Evolutionary conservation across 169 alveolate genomes (phyloP).

Genomic region (Eimeria sp.): DNA sequence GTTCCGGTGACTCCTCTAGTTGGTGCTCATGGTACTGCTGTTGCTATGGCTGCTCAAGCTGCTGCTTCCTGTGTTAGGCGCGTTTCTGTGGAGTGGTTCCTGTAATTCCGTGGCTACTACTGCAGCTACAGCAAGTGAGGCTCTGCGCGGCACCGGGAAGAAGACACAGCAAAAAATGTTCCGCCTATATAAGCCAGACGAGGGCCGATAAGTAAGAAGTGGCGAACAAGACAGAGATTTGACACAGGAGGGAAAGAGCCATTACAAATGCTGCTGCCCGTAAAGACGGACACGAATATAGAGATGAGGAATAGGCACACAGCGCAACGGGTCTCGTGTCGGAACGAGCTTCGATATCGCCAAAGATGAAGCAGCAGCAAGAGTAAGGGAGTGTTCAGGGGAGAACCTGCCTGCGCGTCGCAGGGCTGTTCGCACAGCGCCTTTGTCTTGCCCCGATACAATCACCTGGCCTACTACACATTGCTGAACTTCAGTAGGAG

Average conservation of each 20-base stretch:
- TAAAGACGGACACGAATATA: not conserved
- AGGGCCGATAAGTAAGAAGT: not conserved
- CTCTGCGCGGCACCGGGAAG: not conserved
- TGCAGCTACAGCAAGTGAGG: not conserved
- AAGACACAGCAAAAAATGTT: not conserved
- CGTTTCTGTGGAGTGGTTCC: too few species aligned
- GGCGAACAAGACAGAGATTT: not conserved
- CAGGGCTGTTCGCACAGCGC: conserved; percentile 77
- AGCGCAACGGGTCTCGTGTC: not conserved
- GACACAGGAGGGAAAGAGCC: not conserved
- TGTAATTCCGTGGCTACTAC: too few species aligned
- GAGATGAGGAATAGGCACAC: not conserved
- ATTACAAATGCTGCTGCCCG: not conserved
- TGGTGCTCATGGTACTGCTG: not conserved
- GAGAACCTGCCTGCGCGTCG: conserved; percentile 60
- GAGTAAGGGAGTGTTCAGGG: not conserved
- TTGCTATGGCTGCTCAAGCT: not conserved
- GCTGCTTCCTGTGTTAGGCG: not conserved
- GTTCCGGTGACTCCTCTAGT: too few species aligned
- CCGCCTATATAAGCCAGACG: not conserved
- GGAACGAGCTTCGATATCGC: not conserved
- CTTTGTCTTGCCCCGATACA: conserved; percentile 86
- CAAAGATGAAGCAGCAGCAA: not conserved
- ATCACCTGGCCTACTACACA: conserved; percentile 87
- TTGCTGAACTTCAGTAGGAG: conserved; percentile 83